Evolutionary conservation across 1,284 basidiomycete species (phyloP), one percentile per base, ranked within the genome.

Genomic region (Pholiota adiposa): DNA sequence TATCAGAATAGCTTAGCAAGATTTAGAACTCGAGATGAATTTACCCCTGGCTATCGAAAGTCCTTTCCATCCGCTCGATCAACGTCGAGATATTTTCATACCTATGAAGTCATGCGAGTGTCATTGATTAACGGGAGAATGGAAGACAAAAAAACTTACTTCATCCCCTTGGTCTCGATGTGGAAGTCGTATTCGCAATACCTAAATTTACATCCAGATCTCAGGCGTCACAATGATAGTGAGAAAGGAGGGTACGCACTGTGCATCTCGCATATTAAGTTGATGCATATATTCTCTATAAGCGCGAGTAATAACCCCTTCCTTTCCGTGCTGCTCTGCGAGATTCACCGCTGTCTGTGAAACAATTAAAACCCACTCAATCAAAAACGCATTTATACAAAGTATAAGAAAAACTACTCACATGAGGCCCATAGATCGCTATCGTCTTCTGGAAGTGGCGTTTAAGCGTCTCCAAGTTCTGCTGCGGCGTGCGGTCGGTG

Each of bases 111-210:
- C 31, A 31, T 33, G 3, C 43, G 16, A 54, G 27, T 31, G 60
- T 61, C 58, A 68, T 58, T 59, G 29, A 57, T 29, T 21, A 41
- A 12, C 25, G 19, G 33, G 12, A 33, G 41, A 56, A 34, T 40
- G 19, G 7, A 33, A 41, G 23, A 33, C n/a, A 21, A 16, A 19
- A 51, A 50, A 51, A n/a, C 60, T 70, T 77, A 97, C 86, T 92
- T 92, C 93, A 96, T 96, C 16, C 94, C 94, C 70, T 84, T 89
- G 5, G 92, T 97, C 73, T 96, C 92, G 7, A 81, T 83, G 73
- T 98, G 96, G 73, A 98, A 98, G 72, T 97, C 95, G 69, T 96
- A 97, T 63, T 88, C 88, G 63, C 77, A 74, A 65, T 91, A 92
- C 59, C 83, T 87, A 54, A 14, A 53, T 38, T 59, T 34, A 48